Percentiles rank a stretch among this genome's conserved stretches.
Conservation (phyloP, 495 filamentous ascomycete genomes). For the Annulohypoxylon nitens region DNA sequence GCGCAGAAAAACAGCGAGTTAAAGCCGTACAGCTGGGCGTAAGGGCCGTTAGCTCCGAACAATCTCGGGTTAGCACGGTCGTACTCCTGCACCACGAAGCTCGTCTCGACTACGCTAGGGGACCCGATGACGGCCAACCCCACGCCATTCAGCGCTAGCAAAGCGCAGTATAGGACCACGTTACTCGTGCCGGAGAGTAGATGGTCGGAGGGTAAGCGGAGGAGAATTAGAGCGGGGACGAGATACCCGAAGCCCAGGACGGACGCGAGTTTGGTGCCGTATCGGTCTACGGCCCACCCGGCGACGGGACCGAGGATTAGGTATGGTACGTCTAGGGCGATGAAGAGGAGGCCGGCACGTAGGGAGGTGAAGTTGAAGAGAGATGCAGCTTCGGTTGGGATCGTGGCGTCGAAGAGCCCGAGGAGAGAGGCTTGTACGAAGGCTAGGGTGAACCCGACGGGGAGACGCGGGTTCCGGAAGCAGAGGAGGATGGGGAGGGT, state of each 20-base stretch:
- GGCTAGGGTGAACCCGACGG: slow-evolving; percentile 61
- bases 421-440: slow-evolving; percentile 66
- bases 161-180: slow-evolving; percentile 55
- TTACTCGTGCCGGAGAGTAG: slow-evolving; percentile 54
- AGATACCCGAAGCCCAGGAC: slow-evolving; percentile 63
- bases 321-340: slow-evolving; percentile 65
- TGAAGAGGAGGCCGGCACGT: slow-evolving; percentile 70
- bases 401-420: slow-evolving; percentile 67
- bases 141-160: slow-evolving; percentile 64
- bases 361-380: slow-evolving; percentile 69
- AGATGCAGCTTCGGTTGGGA: slow-evolving; percentile 64
- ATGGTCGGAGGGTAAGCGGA: slow-evolving; percentile 62
- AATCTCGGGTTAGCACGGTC: slow-evolving; percentile 57
- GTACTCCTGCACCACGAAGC: slow-evolving; percentile 52
- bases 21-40: slow-evolving; percentile 70
- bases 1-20: slow-evolving; percentile 66
- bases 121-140: slow-evolving; percentile 64
- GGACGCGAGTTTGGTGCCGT: slow-evolving; percentile 65
- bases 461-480: slow-evolving; percentile 58
- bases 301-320: slow-evolving; percentile 65
- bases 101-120: slow-evolving; percentile 50
- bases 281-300: slow-evolving; percentile 65
- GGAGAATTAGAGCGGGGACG: slow-evolving; percentile 62
- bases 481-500: slow-evolving; percentile 62
- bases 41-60: slow-evolving; percentile 61